These are phyloP conservation scores for Quambalaria eucalypti DNA, from an alignment of 1,284 basidiomycete genomes.

Conservation along the genomic window DNA sequence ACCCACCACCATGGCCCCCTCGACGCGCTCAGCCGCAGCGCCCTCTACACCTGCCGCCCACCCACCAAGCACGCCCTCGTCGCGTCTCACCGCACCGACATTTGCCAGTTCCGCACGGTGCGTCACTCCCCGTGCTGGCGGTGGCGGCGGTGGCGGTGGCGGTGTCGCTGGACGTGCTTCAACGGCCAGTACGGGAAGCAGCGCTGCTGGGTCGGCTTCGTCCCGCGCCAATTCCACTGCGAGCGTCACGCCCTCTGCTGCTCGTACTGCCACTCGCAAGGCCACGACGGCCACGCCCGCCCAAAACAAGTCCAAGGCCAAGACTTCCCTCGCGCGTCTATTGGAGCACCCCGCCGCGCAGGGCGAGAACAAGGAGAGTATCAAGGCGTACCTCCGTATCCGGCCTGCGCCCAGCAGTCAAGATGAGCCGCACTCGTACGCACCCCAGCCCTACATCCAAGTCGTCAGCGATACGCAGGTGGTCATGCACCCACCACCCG, in stretches of 20 bases:
- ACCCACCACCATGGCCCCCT: background rate
- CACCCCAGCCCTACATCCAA: conserved; percentile 34
- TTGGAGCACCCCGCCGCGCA: background rate
- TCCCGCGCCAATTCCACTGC: background rate
- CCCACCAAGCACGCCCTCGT: background rate
- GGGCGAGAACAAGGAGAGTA: background rate
- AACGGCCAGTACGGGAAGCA: background rate
- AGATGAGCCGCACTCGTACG: conserved; percentile 1
- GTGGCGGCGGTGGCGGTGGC: no score
- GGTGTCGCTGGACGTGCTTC: no score
- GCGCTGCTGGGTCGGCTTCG: background rate
- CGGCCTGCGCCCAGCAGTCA: conserved; percentile 19
- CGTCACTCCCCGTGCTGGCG: no score
- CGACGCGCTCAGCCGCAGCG: background rate
- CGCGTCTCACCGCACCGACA: background rate
- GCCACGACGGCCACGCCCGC: background rate
- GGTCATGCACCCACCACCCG: conserved; percentile 50
- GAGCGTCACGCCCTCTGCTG: background rate
- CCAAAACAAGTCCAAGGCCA: no score
- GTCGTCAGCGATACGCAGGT: conserved; percentile 50
- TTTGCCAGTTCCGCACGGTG: background rate
- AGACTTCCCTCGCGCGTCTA: background rate
- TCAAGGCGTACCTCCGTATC: conserved; percentile 36
- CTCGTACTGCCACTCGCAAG: background rate
- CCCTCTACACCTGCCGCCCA: background rate